Base-by-base conservation (phyloP, 2,329 filamentous ascomycete species). In the Alternaria brassicae region DNA sequence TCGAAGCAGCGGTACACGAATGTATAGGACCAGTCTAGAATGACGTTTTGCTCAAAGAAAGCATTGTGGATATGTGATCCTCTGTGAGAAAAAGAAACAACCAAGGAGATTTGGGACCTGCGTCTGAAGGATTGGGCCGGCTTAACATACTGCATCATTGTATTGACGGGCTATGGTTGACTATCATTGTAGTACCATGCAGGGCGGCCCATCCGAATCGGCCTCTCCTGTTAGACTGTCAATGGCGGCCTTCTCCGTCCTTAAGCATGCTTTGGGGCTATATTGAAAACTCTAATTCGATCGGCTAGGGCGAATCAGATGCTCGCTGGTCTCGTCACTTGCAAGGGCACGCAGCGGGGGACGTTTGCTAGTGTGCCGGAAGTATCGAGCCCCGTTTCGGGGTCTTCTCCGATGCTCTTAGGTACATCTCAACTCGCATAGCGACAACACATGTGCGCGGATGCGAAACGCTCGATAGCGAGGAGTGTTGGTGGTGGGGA, bases 1-100 rank as follows among this genome's bases (percentile, higher is more conserved):
- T 62, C 8, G 55, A 56, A 60, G 49, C 49, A 51, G 28, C 40
- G 61, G 37, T 59, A 39, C 58, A 56, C 62, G 61, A 15, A 34
- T 15, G 54, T 50, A 60, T 66, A 25, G 53, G 63, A 63, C 63
- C 53, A 59, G 51, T 34, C 50, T 6, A 28, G 34, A 40, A 37
- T 49, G 40, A n/a, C 42, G 42, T 47, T 17, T 54, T 42, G 41
- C 28, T 42, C 40, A 28, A 44, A 37, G 28, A 40, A 15, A 34
- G 30, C 28, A 48, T 9, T 21, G 36, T 21, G n/a, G 13, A n/a
- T 4, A 10, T 42, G 23, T 50, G 4, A 21, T 50, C 34, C n/a
- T 32, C 47, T 37, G 37, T 15, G 30, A 45, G 47, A 25, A 55
- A 55, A 55, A 55, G 37, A 39, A 55, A 54, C n/a, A 17, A 21